Conservation (phyloP, 2,329 filamentous ascomycete species). For the Alternaria sp. region DNA sequence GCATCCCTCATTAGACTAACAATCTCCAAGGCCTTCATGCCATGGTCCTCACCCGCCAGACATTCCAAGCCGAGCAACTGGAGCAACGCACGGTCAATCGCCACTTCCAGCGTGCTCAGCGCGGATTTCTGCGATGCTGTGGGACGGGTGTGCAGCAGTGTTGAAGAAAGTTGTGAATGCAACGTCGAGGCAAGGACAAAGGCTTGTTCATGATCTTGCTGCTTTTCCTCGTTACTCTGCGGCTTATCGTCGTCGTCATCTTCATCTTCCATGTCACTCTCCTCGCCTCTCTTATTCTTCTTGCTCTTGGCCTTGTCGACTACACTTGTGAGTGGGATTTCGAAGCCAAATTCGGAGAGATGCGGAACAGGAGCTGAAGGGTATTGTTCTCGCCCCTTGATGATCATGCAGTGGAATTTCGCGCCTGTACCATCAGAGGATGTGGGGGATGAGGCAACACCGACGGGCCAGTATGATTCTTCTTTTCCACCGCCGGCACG, state of each 20-base stretch:
- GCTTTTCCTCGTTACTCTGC: slow-evolving; percentile 54
- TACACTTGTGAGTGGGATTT: slow-evolving; percentile 75
- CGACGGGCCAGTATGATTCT: slow-evolving; percentile 94
- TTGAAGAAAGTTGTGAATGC: slow-evolving; percentile 77
- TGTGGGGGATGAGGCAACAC: slow-evolving; percentile 74
- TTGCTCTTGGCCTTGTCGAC: slow-evolving; percentile 44
- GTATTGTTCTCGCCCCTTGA: slow-evolving; percentile 92
- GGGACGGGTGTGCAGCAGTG: slow-evolving; percentile 72
- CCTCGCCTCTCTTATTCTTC: slow-evolving; percentile 42
- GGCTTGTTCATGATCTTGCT: slow-evolving; percentile 76
- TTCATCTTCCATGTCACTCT: slow-evolving; percentile 38
- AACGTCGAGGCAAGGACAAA: slow-evolving; percentile 79
- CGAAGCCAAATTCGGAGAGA: slow-evolving; percentile 93
- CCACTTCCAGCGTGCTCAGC: slow-evolving; percentile 76
- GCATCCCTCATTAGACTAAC: slow-evolving; percentile 85
- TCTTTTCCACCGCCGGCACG: slow-evolving; percentile 84
- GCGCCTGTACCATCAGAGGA: slow-evolving; percentile 75
- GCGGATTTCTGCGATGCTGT: slow-evolving; percentile 70
- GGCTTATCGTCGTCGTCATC: slow-evolving; percentile 39
- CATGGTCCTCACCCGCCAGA: slow-evolving; percentile 87
- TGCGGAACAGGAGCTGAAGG: slow-evolving; percentile 84
- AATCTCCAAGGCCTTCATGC: slow-evolving; percentile 93
- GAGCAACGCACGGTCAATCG: slow-evolving; percentile 88
- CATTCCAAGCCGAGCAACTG: slow-evolving; percentile 91
- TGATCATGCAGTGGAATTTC: slow-evolving; percentile 98